A percentile compares a stretch with the other conserved stretches of the same genome.
These are phyloP conservation scores for Fusarium humuli DNA, from an alignment of 2,329 filamentous ascomycete species.

Conservation along the genomic window DNA sequence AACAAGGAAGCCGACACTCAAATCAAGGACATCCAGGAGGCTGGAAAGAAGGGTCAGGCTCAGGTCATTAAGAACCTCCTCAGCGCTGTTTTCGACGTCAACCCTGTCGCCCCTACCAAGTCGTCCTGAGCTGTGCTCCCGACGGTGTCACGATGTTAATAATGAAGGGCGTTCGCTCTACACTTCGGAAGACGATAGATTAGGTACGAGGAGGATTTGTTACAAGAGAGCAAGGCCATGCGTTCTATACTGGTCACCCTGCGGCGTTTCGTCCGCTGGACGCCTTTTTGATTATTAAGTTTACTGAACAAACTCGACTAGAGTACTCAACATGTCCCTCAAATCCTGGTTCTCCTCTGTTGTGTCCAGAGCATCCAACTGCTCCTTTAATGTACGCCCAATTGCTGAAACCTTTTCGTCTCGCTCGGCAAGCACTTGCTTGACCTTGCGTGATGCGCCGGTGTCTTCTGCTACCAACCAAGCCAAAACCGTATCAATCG, in stretches of 20 bases:
- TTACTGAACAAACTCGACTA: conserved; percentile 62
- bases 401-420: conserved; percentile 75
- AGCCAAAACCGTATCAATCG: conserved; percentile 84
- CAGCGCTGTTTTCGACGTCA: conserved; percentile 84
- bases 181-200: conserved; percentile 20
- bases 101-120: conserved; percentile 68
- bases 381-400: conserved; percentile 73
- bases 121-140: conserved; percentile 42
- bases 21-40: conserved; percentile 82
- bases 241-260: conserved; percentile 28
- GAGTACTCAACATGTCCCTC: conserved; percentile 65
- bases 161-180: conserved; percentile 29
- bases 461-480: conserved; percentile 93
- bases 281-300: conserved; percentile 43
- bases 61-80: conserved; percentile 87
- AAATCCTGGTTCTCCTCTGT: conserved; percentile 70
- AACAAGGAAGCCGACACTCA: conserved; percentile 83
- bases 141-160: conserved; percentile 12
- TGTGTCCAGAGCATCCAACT: conserved; percentile 64
- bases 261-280: conserved; percentile 16
- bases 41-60: conserved; percentile 82
- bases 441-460: conserved; percentile 75
- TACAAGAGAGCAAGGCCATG: conserved; percentile 35
- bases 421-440: conserved; percentile 71
- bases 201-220: conserved; percentile 22